Conservation (phyloP, 1,139 yeast species). For the Pichia sp. region DNA sequence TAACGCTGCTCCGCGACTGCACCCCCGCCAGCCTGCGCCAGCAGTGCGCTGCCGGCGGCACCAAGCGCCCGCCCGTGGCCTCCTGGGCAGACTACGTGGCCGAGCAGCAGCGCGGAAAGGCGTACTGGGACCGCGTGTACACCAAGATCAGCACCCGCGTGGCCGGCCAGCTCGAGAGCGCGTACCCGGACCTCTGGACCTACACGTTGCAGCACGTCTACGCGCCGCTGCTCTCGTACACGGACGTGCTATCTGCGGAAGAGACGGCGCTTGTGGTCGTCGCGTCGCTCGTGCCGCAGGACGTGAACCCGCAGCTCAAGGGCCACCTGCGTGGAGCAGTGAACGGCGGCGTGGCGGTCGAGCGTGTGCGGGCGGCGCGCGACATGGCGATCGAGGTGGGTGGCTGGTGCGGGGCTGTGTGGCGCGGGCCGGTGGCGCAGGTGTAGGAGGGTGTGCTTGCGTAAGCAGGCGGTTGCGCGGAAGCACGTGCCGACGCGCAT, state of each 20-base stretch:
- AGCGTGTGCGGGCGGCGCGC: conserved; percentile 59
- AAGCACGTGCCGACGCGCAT: background rate
- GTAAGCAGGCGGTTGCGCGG: background rate
- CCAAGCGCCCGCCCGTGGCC: conserved; percentile 8
- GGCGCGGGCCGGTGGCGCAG: conserved; percentile 43
- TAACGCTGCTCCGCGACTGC: conserved; percentile 57
- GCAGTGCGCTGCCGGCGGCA: conserved; percentile 12
- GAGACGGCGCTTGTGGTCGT: conserved; percentile 79
- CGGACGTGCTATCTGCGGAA: conserved; percentile 55
- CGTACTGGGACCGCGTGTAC: conserved; percentile 74
- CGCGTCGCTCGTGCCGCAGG: conserved; percentile 83
- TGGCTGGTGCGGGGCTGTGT: conserved; percentile 70
- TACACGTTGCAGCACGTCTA: conserved; percentile 72
- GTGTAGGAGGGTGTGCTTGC: background rate
- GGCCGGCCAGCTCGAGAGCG: conserved; percentile 58
- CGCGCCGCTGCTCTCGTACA: conserved; percentile 68
- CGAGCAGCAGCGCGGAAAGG: conserved; percentile 47
- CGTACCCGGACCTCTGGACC: conserved; percentile 83
- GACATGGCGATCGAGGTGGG: conserved; percentile 61
- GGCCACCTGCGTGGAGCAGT: conserved; percentile 86
- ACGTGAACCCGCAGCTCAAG: conserved; percentile 89
- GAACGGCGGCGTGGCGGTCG: conserved; percentile 68
- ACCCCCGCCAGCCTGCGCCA: conserved; percentile 52
- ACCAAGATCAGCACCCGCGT: conserved; percentile 70
- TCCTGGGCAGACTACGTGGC: conserved; percentile 18